Base-by-base conservation (phyloP, 176 grass and related monocot genomes). In the Aegilops longissima region DNA sequence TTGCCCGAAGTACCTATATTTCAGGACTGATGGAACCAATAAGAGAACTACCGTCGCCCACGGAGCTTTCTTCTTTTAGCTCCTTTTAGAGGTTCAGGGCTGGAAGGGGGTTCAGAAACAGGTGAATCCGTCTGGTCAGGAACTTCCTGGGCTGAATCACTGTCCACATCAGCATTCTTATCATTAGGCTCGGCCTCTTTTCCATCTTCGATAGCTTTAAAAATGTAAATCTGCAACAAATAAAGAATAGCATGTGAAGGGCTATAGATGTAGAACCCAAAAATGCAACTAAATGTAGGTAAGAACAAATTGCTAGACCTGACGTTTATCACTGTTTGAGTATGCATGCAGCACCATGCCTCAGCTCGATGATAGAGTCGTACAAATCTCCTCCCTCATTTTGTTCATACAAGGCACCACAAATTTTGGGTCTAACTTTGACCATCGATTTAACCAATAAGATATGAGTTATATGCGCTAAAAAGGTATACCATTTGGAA, bases 201-300 rank as follows among this genome's bases (percentile, higher is more conserved):
- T 83, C 9, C 86, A 44, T 81, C 66, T 78, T 72, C 70, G 74
- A 90, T 87, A 68, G 93, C 93, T 81, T 98, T 98, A 45, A 91
- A 81, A 82, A 98, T 96, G 85, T 96, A 93, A 77, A 98, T 88
- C 96, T 96, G 92, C 73, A 88, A 78, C 40, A 56, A 68, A 56
- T 44, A n/a, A 29, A 14, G 0, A 89, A 61, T 72, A 51, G 49
- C 12, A 65, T 76, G 70, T 80, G 13, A 80, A 70, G 33, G 59
- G 11, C 58, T 20, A 64, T 8, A 77, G 13, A 70, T 59, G 61
- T 34, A 77, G 25, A 61, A 58, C 21, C 33, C 24, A 12, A 70
- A 75, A 83, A 49, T 30, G 45, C 6, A 2, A 10, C 21, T 40
- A 38, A n/a, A 59, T 44, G 70, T 45, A 31, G 5, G 73, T 73